phyloP scores from a whole-genome alignment of 805 yeast genomes.

The Cyberlindnera petersonii region DNA sequence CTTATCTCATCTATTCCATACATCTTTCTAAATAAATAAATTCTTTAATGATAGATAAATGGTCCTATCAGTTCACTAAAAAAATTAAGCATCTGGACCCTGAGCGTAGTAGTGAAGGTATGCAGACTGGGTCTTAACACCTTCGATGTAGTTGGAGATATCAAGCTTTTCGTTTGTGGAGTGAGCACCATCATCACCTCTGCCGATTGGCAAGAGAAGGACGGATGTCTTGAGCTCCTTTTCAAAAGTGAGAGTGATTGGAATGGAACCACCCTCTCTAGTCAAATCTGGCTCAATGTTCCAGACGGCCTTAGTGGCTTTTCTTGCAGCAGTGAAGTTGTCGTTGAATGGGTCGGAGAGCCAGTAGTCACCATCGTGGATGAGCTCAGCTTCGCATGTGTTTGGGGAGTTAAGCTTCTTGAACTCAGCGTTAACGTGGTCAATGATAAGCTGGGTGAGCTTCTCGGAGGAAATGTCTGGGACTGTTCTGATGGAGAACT shows the following conservation, averaged over 20 bases:
- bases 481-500: constrained; percentile 95
- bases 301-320: constrained; percentile 94
- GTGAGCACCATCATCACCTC: constrained; percentile 99
- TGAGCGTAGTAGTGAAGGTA: constrained; percentile 80
- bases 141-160: constrained; percentile 84
- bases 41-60: neutral
- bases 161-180: constrained; percentile 94
- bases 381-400: constrained; percentile 62
- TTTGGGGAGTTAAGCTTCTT: constrained; percentile 73
- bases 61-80: neutral
- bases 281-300: constrained; percentile 93
- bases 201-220: constrained; percentile 91
- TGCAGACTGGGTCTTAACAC: constrained; percentile 89
- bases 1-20: no score
- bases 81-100: constrained; percentile 10
- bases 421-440: constrained; percentile 65
- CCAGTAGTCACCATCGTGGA: constrained; percentile 98
- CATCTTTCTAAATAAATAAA: constrained; percentile 4
- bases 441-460: constrained; percentile 72
- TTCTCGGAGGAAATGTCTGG: constrained; percentile 84
- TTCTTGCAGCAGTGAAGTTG: constrained; percentile 87
- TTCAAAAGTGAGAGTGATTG: constrained; percentile 93
- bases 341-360: constrained; percentile 90
- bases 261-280: constrained; percentile 99
- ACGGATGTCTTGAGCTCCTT: constrained; percentile 81